phyloP scores from a whole-genome alignment of 495 filamentous ascomycete genomes.

The Aspergillus avenaceus region DNA sequence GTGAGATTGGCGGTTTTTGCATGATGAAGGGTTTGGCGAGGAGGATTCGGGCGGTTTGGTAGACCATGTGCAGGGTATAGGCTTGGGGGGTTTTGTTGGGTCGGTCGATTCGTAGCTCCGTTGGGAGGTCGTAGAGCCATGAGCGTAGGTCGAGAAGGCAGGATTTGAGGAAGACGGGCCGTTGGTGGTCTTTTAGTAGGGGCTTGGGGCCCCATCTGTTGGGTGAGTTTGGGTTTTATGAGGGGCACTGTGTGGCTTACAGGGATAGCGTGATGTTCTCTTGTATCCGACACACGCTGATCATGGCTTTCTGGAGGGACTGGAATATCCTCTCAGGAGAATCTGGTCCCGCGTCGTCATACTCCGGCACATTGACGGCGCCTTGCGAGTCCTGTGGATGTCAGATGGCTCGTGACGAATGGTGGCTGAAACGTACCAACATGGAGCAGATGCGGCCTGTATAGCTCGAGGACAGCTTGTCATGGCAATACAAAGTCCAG shows the following conservation, averaged over 20 bases:
- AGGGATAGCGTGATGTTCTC: slow-evolving; percentile 25
- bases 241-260: slow-evolving; percentile 9
- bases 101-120: slow-evolving; percentile 17
- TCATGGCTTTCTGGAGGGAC: slow-evolving; percentile 22
- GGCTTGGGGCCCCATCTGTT: slow-evolving; percentile 25
- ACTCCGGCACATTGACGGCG: slow-evolving; percentile 24
- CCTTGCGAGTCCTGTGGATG: slow-evolving; percentile 22
- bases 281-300: slow-evolving; percentile 23
- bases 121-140: slow-evolving; percentile 26
- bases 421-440: slow-evolving; percentile 14
- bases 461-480: slow-evolving; percentile 29
- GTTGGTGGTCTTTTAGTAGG: slow-evolving; percentile 14
- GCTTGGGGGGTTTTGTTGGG: slow-evolving; percentile 19
- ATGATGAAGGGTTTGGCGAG: slow-evolving; percentile 19
- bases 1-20: neutral
- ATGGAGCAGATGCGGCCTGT: slow-evolving; percentile 29
- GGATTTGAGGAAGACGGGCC: slow-evolving; percentile 21
- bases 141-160: slow-evolving; percentile 26
- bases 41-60: slow-evolving; percentile 22
- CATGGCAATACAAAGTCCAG: slow-evolving; percentile 29
- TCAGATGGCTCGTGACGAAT: neutral
- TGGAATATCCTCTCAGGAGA: slow-evolving; percentile 15
- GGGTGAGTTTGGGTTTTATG: neutral
- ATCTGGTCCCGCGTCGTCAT: slow-evolving; percentile 14
- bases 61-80: slow-evolving; percentile 28